Evolutionary conservation across 805 yeast genomes (phyloP).

Genomic region (Monosporozyma aerobia): DNA sequence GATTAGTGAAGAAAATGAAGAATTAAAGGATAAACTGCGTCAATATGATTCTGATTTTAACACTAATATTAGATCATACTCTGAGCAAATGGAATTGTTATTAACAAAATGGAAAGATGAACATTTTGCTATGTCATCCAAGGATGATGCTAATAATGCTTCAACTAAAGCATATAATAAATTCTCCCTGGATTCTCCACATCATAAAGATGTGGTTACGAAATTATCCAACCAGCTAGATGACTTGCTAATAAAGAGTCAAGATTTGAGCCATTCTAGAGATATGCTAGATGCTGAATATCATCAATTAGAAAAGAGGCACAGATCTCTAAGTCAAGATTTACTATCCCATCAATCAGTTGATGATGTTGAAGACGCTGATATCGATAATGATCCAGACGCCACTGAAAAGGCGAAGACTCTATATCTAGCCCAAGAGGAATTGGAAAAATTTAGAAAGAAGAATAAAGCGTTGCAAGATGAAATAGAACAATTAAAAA

Average conservation of each 20-base stretch:
- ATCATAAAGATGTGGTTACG: constrained; percentile 26
- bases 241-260: constrained; percentile 41
- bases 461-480: constrained; percentile 44
- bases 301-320: constrained; percentile 22
- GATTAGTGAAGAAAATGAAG: constrained; percentile 37
- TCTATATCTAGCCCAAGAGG: constrained; percentile 61
- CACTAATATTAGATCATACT: constrained; percentile 21
- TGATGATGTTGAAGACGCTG: constrained; percentile 26
- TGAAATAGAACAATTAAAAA: constrained; percentile 61
- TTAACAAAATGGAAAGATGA: constrained; percentile 21
- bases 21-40: constrained; percentile 32
- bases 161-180: background rate
- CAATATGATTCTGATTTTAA: constrained; percentile 28
- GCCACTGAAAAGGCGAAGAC: constrained; percentile 74
- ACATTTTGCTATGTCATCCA: background rate
- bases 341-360: constrained; percentile 29
- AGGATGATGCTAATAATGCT: background rate
- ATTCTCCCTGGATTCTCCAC: constrained; percentile 4
- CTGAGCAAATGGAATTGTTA: constrained; percentile 22
- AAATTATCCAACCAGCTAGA: constrained; percentile 49
- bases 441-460: constrained; percentile 51
- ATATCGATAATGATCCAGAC: constrained; percentile 30
- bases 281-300: constrained; percentile 28
- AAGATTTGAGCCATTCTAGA: constrained; percentile 31
- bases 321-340: constrained; percentile 17